These are phyloP conservation scores for Mycosphaerella sp. DNA, from an alignment of 2,329 filamentous ascomycete genomes.

Conservation along the genomic window DNA sequence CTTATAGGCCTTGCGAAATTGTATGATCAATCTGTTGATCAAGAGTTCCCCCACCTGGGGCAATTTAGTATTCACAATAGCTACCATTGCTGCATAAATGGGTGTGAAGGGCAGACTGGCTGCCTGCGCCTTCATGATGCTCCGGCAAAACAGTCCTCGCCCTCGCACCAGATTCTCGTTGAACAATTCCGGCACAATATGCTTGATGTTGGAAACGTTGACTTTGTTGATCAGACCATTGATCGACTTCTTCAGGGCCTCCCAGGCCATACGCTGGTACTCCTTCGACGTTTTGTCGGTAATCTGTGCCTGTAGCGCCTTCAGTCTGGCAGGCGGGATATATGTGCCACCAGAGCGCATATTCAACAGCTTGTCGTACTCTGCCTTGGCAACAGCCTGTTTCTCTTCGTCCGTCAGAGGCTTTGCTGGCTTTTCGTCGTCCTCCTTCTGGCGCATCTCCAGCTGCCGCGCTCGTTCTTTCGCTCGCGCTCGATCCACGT, in stretches of 20 bases:
- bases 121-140: slow-evolving; percentile 97
- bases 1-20: slow-evolving; percentile 93
- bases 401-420: slow-evolving; percentile 71
- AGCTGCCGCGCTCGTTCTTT: slow-evolving; percentile 49
- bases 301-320: slow-evolving; percentile 91
- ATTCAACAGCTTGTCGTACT: slow-evolving; percentile 85
- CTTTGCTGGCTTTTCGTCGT: slow-evolving; percentile 45
- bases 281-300: slow-evolving; percentile 95
- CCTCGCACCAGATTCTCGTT: slow-evolving; percentile 89
- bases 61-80: slow-evolving; percentile 95
- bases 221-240: slow-evolving; percentile 99
- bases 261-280: slow-evolving; percentile 99
- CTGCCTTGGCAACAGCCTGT: slow-evolving; percentile 79
- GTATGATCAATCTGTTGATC: slow-evolving; percentile 74
- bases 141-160: slow-evolving; percentile 85
- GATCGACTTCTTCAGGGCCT: slow-evolving; percentile 96
- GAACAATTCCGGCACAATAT: slow-evolving; percentile 93
- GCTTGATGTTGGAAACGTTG: slow-evolving; percentile 96
- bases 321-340: slow-evolving; percentile 83
- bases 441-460: slow-evolving; percentile 36
- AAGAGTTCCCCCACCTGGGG: slow-evolving; percentile 90
- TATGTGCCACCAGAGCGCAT: slow-evolving; percentile 96
- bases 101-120: slow-evolving; percentile 93
- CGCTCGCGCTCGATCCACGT: slow-evolving; percentile 46
- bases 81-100: slow-evolving; percentile 91